phyloP scores from a whole-genome alignment of 257 asterid genomes.

The Lithospermum erythrorhizon region DNA sequence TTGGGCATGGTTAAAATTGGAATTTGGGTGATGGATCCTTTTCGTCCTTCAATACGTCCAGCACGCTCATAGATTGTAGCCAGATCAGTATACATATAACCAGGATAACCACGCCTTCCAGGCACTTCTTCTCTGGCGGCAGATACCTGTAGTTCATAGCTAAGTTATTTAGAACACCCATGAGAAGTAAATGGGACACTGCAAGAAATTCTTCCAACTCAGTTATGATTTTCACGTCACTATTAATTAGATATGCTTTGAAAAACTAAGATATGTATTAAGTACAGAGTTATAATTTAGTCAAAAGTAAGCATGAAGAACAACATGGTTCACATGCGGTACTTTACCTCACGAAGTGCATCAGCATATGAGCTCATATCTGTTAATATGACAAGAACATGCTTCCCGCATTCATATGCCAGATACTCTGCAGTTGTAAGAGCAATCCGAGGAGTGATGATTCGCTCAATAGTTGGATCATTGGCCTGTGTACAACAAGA shows the following conservation, averaged over 20 bases:
- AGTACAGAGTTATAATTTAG: no score
- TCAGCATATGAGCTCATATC: conserved; percentile 99
- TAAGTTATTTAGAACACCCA: no score
- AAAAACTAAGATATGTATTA: neutral
- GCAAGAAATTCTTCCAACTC: neutral
- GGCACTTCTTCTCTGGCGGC: conserved; percentile 99
- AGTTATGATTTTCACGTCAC: neutral
- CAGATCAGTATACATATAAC: conserved; percentile 94
- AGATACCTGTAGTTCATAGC: conserved; percentile 50
- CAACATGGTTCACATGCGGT: neutral
- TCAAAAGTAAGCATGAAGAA: no score
- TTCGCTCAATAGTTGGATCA: conserved; percentile 94
- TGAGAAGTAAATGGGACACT: neutral
- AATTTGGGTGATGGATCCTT: conserved; percentile 94
- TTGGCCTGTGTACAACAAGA: conserved; percentile 52
- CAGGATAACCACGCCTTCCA: conserved; percentile 93
- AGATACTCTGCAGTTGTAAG: conserved; percentile 91
- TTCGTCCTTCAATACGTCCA: conserved; percentile 97
- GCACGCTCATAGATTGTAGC: conserved; percentile 98
- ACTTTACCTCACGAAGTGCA: conserved; percentile 94
- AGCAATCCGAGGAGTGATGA: conserved; percentile 96
- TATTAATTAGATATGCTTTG: neutral
- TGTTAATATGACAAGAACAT: conserved; percentile 94
- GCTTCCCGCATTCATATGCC: conserved; percentile 97
- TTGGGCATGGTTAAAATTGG: conserved; percentile 97